A percentile compares a stretch with the other conserved stretches of the same genome.
These are phyloP conservation scores for Medicago ruthenica DNA, from an alignment of 306 rosid genomes.

Conservation along the genomic window DNA sequence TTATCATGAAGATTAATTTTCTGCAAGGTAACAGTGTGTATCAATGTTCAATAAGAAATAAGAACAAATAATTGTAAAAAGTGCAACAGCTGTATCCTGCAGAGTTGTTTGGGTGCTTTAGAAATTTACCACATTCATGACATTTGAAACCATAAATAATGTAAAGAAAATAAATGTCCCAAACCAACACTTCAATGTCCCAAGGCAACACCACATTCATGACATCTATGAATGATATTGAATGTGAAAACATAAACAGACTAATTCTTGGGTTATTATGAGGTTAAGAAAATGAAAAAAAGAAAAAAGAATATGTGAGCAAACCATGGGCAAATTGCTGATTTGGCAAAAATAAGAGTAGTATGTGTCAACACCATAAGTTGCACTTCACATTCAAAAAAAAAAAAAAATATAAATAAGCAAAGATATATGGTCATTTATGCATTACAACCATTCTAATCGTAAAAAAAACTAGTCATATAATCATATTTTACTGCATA, in stretches of 20 bases:
- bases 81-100: neutral
- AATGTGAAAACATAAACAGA: neutral
- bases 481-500: too few species aligned
- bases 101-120: neutral
- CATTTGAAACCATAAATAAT: neutral
- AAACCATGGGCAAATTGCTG: too few species aligned
- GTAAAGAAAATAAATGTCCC: neutral
- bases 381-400: too few species aligned
- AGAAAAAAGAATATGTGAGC: too few species aligned
- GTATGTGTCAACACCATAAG: too few species aligned
- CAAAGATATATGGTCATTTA: too few species aligned
- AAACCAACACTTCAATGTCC: too few species aligned
- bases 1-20: conserved; percentile 65
- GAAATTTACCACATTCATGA: neutral
- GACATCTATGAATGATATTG: neutral
- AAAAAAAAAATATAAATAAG: too few species aligned
- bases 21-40: conserved; percentile 54
- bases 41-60: conserved; percentile 34
- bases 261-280: neutral
- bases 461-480: too few species aligned
- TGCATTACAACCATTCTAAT: too few species aligned
- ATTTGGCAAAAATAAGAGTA: too few species aligned
- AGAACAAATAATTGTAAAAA: conserved; percentile 3
- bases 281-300: neutral
- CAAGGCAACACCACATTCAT: neutral